phyloP scores from a whole-genome alignment of 441 rosid genomes.

The Jatropha multifida region DNA sequence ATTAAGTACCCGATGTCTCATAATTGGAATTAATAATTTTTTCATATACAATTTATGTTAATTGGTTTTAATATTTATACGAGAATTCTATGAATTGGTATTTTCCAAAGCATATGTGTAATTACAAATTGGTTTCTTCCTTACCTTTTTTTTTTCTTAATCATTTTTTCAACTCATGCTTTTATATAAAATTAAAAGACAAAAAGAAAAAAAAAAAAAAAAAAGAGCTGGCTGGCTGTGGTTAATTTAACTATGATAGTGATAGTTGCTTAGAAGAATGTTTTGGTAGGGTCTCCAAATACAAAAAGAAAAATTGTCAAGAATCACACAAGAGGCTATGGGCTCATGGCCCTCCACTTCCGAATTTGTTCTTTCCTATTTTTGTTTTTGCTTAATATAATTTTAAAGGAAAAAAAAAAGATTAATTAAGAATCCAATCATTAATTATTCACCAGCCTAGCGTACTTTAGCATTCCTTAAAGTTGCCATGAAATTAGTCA shows the following conservation, averaged over 20 bases:
- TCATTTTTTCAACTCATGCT: neutral
- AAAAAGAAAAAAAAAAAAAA: neutral
- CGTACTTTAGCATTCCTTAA: neutral
- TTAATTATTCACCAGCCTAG: constrained; percentile 19
- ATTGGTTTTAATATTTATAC: too few species aligned
- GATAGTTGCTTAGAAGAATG: neutral
- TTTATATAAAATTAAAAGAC: neutral
- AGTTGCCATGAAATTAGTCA: neutral
- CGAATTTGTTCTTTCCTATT: neutral
- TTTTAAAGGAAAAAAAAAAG: neutral
- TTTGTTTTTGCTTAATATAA: neutral
- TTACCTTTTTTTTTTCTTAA: constrained; percentile 1
- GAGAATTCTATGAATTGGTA: too few species aligned
- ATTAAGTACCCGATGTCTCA: too few species aligned
- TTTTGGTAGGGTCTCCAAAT: neutral
- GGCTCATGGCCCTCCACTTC: constrained; percentile 19
- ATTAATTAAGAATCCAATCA: neutral
- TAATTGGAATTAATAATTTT: too few species aligned
- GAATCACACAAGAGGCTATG: neutral
- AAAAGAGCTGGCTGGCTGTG: neutral
- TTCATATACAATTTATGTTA: too few species aligned
- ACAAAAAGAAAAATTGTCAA: neutral
- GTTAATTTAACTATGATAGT: neutral
- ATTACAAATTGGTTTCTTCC: too few species aligned
- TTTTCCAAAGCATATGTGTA: too few species aligned